Conservation (phyloP, 441 rosid species). For the Biscutella laevigata region DNA sequence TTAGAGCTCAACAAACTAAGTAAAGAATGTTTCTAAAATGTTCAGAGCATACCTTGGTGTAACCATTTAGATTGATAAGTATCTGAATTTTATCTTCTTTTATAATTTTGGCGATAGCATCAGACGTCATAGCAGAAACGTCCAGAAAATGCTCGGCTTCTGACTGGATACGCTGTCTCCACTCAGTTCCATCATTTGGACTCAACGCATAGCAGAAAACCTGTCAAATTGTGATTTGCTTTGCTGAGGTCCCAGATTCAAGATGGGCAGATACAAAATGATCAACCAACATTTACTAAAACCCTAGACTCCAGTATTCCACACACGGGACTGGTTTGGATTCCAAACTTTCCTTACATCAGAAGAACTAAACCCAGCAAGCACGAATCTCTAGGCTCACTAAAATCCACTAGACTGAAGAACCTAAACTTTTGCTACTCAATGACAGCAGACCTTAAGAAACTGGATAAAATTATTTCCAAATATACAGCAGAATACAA, state of each 20-base stretch:
- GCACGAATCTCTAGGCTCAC: neutral
- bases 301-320: neutral
- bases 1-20: no score
- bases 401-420: neutral
- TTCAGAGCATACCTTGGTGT: slow-evolving; percentile 61
- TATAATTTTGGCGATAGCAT: slow-evolving; percentile 76
- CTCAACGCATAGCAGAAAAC: slow-evolving; percentile 95
- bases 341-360: neutral
- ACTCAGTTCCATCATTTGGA: slow-evolving; percentile 89
- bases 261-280: slow-evolving; percentile 3
- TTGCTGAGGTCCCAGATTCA: slow-evolving; percentile 9
- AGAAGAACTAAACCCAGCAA: neutral
- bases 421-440: neutral
- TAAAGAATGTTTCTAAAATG: neutral
- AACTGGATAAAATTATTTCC: slow-evolving; percentile 1
- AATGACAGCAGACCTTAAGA: neutral
- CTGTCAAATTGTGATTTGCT: slow-evolving; percentile 31
- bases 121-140: slow-evolving; percentile 84
- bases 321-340: neutral
- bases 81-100: slow-evolving; percentile 84
- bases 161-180: slow-evolving; percentile 87
- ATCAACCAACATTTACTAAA: slow-evolving; percentile 3
- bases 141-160: slow-evolving; percentile 91
- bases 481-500: slow-evolving; percentile 14
- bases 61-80: slow-evolving; percentile 89